phyloP scores from a whole-genome alignment of 1,284 basidiomycete genomes.

The Irpex rosettiformis region DNA sequence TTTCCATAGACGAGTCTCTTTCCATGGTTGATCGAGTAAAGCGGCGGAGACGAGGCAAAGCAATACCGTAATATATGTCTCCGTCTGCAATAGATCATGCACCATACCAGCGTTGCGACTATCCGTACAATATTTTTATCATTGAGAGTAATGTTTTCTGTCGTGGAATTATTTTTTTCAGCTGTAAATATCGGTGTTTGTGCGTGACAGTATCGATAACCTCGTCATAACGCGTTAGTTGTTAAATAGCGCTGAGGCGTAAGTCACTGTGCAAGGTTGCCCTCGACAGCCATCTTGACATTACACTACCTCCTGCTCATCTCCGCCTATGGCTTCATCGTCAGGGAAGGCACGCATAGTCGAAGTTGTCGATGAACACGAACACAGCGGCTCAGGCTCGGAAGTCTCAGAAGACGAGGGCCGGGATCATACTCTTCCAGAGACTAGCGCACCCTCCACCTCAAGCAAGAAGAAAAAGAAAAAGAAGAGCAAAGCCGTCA shows the following conservation, averaged over 20 bases:
- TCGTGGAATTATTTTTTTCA: no score
- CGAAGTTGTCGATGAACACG: constrained; percentile 36
- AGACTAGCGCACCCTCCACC: constrained; percentile 28
- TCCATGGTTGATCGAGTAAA: constrained; percentile 33
- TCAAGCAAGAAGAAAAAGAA: constrained; percentile 72
- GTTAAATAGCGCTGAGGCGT: background rate
- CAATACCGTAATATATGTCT: background rate
- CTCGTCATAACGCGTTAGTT: background rate
- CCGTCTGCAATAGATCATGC: background rate
- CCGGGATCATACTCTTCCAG: constrained; percentile 23
- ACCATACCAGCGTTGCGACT: no score
- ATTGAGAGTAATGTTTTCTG: no score
- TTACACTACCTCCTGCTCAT: background rate
- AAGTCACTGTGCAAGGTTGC: background rate
- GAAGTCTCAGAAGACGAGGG: constrained; percentile 32
- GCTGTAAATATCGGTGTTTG: background rate
- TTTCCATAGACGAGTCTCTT: background rate
- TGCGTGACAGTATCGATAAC: background rate
- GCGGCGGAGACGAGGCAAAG: constrained; percentile 24
- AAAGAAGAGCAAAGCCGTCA: constrained; percentile 64
- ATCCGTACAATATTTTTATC: background rate
- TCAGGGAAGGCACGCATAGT: constrained; percentile 36
- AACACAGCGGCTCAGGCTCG: constrained; percentile 29
- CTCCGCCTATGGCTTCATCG: constrained; percentile 16
- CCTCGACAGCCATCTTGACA: background rate